Evolutionary conservation across 1,284 basidiomycete genomes (phyloP).

Genomic region (Cryptococcus wingfieldii): DNA sequence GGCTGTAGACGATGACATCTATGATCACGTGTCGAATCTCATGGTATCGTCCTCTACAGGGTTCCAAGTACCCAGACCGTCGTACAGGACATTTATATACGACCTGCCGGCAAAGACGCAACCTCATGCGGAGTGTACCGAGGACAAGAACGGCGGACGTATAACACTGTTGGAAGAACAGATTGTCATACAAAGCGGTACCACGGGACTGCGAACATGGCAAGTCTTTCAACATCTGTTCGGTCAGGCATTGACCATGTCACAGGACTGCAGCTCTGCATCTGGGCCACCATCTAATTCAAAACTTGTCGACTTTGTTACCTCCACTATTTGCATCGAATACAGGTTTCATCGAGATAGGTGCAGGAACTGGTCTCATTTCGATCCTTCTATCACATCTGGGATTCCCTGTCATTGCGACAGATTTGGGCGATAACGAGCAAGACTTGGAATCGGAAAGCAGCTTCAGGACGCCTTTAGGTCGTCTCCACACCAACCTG

Average conservation of each 20-base stretch:
- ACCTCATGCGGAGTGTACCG: not conserved
- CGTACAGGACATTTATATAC: conserved; percentile 49
- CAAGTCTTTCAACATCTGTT: conserved; percentile 9
- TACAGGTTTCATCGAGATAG: conserved; percentile 39
- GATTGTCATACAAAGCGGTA: conserved; percentile 47
- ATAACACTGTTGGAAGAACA: conserved; percentile 49
- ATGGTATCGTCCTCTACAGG: conserved; percentile 22
- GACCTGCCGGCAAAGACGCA: conserved; percentile 1
- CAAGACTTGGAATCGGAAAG: not conserved
- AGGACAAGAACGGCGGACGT: conserved; percentile 7
- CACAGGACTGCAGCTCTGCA: conserved; percentile 34
- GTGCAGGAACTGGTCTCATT: conserved; percentile 48
- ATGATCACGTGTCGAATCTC: conserved; percentile 32
- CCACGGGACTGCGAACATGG: conserved; percentile 50
- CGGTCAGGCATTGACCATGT: not conserved
- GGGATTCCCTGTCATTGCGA: conserved; percentile 27
- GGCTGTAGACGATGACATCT: conserved; percentile 41
- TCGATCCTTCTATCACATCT: conserved; percentile 39
- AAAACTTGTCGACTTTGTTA: conserved; percentile 12
- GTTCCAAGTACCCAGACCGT: conserved; percentile 24
- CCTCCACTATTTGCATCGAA: not conserved
- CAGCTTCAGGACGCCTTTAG: conserved; percentile 26
- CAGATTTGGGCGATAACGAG: conserved; percentile 32
- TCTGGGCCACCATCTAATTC: conserved; percentile 40
- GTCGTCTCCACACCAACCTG: conserved; percentile 31